Base-by-base conservation (phyloP, 179 eudicot genomes). In the Actinidia arguta region DNA sequence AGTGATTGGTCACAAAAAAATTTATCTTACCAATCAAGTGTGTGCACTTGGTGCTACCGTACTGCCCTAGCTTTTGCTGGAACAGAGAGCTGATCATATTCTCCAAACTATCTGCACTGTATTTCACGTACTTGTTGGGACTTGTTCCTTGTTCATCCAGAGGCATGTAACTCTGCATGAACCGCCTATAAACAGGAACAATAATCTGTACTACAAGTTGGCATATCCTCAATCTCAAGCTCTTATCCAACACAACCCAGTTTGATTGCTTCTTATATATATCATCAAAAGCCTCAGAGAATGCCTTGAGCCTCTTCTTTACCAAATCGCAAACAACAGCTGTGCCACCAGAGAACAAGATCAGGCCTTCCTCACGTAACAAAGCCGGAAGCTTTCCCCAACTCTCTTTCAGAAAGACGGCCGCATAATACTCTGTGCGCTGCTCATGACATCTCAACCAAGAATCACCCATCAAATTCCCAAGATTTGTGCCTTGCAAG, bases 401-500 rank as follows among this genome's bases (percentile, higher is more conserved):
- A 48, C 88, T 88, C 84, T 85, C 89, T 81, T 82, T 87, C 81
- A 87, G 31, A 61, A 82, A 90, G 31, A 77, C n/a, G 11, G 81
- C 27, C 9, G 83, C 72, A 18, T 82, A 83, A 62, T 85, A 73
- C 62, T 84, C 83, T 36, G 64, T n/a, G 44, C 64, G 78, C 31
- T 85, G 81, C 81, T 90, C 87, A 17, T 87, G 86, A 14, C 75
- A 67, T 68, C 46, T 77, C 54, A 88, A 8, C 92, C 92, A 90
- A 5, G 85, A 73, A 25, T 86, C 88, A 27, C 97, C 98, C 94
- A 96, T 89, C 42, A 96, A 68, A 63, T 92, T 90, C 4, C 92
- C 93, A 1, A 96, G 87, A 81, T 70, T 82, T 27, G 95, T 90
- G 44, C 90, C 94, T 58, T 84, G 87, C 48, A 86, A 27, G 62